Percentiles rank a stretch among this genome's conserved stretches.
These are phyloP conservation scores for Microdochium paspali DNA, from an alignment of 2,329 filamentous ascomycete species.

Conservation along the genomic window DNA sequence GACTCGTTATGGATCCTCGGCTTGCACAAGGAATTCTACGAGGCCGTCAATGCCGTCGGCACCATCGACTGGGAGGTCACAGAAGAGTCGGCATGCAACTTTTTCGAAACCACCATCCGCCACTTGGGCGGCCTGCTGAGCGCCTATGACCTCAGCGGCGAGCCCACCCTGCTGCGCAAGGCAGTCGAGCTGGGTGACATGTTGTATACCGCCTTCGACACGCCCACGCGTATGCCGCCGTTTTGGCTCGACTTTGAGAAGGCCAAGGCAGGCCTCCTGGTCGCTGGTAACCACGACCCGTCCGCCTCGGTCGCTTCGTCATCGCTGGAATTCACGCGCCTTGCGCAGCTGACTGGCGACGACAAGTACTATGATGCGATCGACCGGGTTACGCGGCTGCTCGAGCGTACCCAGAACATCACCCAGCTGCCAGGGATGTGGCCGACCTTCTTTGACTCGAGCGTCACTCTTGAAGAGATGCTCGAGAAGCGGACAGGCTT, in stretches of 20 bases:
- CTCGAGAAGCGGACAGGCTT: background rate
- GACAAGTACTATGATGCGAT: conserved; percentile 68
- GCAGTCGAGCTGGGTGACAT: conserved; percentile 35
- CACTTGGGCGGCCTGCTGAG: conserved; percentile 34
- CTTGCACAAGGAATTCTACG: conserved; percentile 43
- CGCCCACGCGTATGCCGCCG: conserved; percentile 36
- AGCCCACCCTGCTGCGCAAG: conserved; percentile 30
- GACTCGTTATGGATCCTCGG: conserved; percentile 57
- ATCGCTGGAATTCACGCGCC: conserved; percentile 60
- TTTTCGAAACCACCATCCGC: conserved; percentile 38
- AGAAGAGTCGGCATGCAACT: conserved; percentile 24
- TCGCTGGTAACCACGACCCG: conserved; percentile 22
- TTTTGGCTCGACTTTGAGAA: conserved; percentile 46
- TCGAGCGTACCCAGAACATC: conserved; percentile 58
- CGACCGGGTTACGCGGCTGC: conserved; percentile 59
- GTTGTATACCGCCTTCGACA: conserved; percentile 37
- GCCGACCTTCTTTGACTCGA: conserved; percentile 55
- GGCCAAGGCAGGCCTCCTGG: conserved; percentile 22
- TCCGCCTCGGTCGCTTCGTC: conserved; percentile 44
- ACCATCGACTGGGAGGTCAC: conserved; percentile 40
- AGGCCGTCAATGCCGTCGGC: conserved; percentile 37
- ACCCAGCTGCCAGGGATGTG: conserved; percentile 69
- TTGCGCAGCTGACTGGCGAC: conserved; percentile 60
- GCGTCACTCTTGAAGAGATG: conserved; percentile 25
- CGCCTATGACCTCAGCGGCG: conserved; percentile 34